A percentile compares a stretch with the other conserved stretches of the same genome.
These are phyloP conservation scores for Penicillium canescens DNA, from an alignment of 495 filamentous ascomycete species.

Conservation along the genomic window DNA sequence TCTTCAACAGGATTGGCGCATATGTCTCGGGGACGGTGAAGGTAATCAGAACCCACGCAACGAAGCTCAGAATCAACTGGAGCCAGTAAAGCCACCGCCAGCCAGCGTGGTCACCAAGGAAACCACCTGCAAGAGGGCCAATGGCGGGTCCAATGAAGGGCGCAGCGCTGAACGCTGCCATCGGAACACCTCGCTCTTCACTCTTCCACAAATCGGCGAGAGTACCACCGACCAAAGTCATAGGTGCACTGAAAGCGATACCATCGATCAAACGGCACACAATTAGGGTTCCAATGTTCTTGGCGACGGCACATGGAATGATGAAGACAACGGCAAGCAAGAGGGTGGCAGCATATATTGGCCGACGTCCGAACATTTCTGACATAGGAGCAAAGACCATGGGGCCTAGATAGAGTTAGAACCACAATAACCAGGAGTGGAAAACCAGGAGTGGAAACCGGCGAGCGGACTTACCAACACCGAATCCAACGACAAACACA, in stretches of 20 bases:
- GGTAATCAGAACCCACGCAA: slow-evolving; percentile 68
- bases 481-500: slow-evolving; percentile 78
- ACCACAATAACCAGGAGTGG: not conserved
- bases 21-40: slow-evolving; percentile 85
- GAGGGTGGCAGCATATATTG: slow-evolving; percentile 60
- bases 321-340: slow-evolving; percentile 70
- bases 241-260: slow-evolving; percentile 79
- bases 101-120: slow-evolving; percentile 62
- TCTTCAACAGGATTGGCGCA: slow-evolving; percentile 66
- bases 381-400: slow-evolving; percentile 79
- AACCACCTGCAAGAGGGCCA: slow-evolving; percentile 75
- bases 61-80: slow-evolving; percentile 66
- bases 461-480: slow-evolving; percentile 54
- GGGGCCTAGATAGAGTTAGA: slow-evolving; percentile 49
- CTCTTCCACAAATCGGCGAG: slow-evolving; percentile 78
- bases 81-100: slow-evolving; percentile 91
- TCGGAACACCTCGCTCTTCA: slow-evolving; percentile 81
- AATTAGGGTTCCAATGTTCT: slow-evolving; percentile 73
- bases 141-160: slow-evolving; percentile 77
- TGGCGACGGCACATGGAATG: slow-evolving; percentile 73
- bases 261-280: slow-evolving; percentile 74
- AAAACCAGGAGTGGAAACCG: not conserved
- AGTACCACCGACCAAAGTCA: slow-evolving; percentile 80
- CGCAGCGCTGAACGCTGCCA: slow-evolving; percentile 82
- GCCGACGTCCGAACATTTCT: slow-evolving; percentile 67